These are phyloP conservation scores for Pichia rugopelliculosa DNA, from an alignment of 805 yeast genomes.

Conservation along the genomic window DNA sequence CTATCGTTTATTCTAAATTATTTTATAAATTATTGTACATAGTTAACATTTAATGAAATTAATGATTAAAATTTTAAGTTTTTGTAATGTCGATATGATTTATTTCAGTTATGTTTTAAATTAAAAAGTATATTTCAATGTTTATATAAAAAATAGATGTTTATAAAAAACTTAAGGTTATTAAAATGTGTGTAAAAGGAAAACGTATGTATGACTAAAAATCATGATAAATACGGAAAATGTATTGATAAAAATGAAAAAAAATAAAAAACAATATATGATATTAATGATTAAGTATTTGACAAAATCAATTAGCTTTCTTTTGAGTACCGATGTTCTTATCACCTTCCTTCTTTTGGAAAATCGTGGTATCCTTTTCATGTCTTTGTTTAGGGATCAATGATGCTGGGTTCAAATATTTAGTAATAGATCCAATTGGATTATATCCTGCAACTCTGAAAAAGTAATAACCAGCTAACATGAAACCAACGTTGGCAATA, in stretches of 20 bases:
- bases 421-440: conserved; percentile 13
- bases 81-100: too few relatives aligned
- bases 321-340: conserved; percentile 17
- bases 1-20: too few relatives aligned
- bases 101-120: neutral
- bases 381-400: conserved; percentile 32
- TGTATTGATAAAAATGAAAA: neutral
- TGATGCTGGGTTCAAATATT: conserved; percentile 6
- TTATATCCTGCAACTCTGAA: conserved; percentile 15
- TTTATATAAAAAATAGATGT: neutral
- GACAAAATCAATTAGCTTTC: neutral
- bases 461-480: conserved; percentile 14
- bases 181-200: too few relatives aligned
- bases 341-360: conserved; percentile 30
- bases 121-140: too few relatives aligned
- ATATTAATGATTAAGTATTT: neutral
- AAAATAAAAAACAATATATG: neutral
- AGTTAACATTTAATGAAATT: neutral
- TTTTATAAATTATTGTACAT: neutral
- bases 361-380: conserved; percentile 33
- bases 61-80: neutral
- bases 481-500: conserved; percentile 34
- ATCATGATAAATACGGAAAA: neutral
- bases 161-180: neutral
- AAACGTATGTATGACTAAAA: neutral